Conservation (phyloP, 139 green algal genomes). For the Closterium sp. region DNA sequence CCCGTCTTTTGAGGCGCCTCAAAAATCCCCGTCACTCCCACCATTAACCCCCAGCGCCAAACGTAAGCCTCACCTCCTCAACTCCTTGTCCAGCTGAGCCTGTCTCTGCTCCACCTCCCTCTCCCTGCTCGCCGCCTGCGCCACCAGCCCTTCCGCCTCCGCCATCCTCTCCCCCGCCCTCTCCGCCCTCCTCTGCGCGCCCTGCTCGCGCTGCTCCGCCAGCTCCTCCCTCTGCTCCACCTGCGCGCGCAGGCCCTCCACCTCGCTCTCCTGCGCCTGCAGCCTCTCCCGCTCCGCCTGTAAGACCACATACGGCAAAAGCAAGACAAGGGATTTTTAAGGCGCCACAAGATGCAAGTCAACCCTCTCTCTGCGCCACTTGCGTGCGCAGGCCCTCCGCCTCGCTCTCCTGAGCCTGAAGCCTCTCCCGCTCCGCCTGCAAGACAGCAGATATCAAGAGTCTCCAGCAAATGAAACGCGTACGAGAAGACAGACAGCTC, state of each 20-base stretch:
- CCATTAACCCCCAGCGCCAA: neutral
- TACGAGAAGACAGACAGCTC: neutral
- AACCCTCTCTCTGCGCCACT: too few species aligned
- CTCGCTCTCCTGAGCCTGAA: too few species aligned
- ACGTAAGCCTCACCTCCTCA: neutral
- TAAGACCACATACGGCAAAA: too few species aligned
- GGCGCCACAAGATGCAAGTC: too few species aligned
- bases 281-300: neutral
- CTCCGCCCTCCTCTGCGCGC: neutral
- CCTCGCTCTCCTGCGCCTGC: neutral
- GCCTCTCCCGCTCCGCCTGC: neutral
- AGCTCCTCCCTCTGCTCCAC: neutral
- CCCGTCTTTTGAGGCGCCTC: too few species aligned
- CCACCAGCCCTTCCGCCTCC: neutral
- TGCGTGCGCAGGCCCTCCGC: too few species aligned
- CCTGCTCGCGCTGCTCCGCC: neutral
- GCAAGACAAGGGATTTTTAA: too few species aligned
- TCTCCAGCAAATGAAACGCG: neutral
- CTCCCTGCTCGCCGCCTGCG: neutral
- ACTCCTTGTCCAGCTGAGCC: neutral
- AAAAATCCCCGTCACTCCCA: too few species aligned
- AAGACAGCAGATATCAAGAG: neutral
- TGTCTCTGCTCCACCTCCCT: neutral
- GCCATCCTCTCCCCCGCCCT: neutral
- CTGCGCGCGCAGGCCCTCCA: neutral